These are phyloP conservation scores for Mycena rosella DNA, from an alignment of 768 basidiomycete species.

Conservation along the genomic window DNA sequence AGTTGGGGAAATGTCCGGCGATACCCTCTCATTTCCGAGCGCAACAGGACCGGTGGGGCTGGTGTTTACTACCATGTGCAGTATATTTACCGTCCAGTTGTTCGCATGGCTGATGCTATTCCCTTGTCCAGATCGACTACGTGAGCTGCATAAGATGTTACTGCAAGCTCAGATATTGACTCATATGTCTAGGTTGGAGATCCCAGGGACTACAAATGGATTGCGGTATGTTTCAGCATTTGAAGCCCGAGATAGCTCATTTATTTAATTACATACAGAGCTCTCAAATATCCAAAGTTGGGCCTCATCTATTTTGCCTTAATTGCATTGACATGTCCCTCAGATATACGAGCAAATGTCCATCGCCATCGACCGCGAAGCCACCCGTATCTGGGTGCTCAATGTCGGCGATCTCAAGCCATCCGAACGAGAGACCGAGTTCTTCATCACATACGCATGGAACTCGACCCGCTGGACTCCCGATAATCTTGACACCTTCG, in stretches of 20 bases:
- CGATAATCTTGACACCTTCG: slow-evolving; percentile 66
- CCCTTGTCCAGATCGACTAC: slow-evolving; percentile 58
- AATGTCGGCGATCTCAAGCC: slow-evolving; percentile 86
- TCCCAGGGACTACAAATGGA: slow-evolving; percentile 81
- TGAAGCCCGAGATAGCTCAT: not conserved
- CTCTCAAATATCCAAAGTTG: slow-evolving; percentile 65
- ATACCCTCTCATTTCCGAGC: slow-evolving; percentile 64
- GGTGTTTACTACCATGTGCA: slow-evolving; percentile 80
- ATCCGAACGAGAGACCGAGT: slow-evolving; percentile 78
- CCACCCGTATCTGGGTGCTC: slow-evolving; percentile 74
- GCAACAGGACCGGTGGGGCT: slow-evolving; percentile 74
- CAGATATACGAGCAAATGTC: slow-evolving; percentile 79
- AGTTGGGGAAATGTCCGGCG: slow-evolving; percentile 82
- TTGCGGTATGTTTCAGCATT: slow-evolving; percentile 54
- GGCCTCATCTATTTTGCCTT: not conserved
- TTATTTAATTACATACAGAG: slow-evolving; percentile 50
- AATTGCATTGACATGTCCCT: not conserved
- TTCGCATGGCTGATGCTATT: not conserved
- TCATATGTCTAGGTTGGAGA: slow-evolving; percentile 62
- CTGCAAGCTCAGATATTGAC: not conserved
- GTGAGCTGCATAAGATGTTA: slow-evolving; percentile 40
- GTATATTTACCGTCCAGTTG: slow-evolving; percentile 24
- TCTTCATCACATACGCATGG: slow-evolving; percentile 75
- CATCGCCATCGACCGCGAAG: slow-evolving; percentile 69
- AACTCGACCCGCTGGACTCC: slow-evolving; percentile 68